Evolutionary conservation across 2,329 filamentous ascomycete genomes (phyloP), one percentile per base, ranked within the genome.

Genomic region (Cladosporium velox): DNA sequence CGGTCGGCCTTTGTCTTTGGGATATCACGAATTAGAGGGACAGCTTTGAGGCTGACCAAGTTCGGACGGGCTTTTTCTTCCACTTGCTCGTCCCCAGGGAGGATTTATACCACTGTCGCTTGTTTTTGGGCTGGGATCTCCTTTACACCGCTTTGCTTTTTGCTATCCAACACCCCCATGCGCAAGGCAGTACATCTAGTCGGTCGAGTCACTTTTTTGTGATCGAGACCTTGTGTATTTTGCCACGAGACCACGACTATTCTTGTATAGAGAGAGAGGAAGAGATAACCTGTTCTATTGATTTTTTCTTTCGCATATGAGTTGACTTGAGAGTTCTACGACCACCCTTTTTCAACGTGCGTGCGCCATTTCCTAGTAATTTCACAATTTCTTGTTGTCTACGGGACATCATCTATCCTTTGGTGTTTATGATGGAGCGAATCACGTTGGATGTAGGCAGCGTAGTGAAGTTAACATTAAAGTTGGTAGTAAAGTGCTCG

Each of bases 191-290:
- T 54, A 30, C 30, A 54, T 4, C 15, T 12, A 21, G 10, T 12
- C 21, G 10, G 41, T 21, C 41, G n/a, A 47, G n/a, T 2, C n/a
- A 11, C 41, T 32, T 32, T 2, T 8, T 44, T 24, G 41, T 47
- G 41, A 6, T 14, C 15, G 49, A 10, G 49, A 10, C 32, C 10
- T 21, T 30, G 24, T 60, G 44, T 47, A n/a, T 60, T 49, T n/a
- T 60, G 58, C 28, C 58, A 63, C 60, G 60, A 63, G 60, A 63
- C 49, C 60, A 63, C 32, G 60, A 63, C 49, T 41, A 63, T 63
- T 63, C 60, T 63, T 63, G 60, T 63, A 63, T 63, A 63, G 47
- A 63, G 47, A 55, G 52, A 55, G 51, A 32, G 10, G 32, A 26
- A 54, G 52, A 55, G 52, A 55, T 5, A 30, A 30, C 28, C 14